Evolutionary conservation across 768 basidiomycete species (phyloP), one percentile per base, ranked within the genome.

Genomic region (Pulveroboletus ravenelii): DNA sequence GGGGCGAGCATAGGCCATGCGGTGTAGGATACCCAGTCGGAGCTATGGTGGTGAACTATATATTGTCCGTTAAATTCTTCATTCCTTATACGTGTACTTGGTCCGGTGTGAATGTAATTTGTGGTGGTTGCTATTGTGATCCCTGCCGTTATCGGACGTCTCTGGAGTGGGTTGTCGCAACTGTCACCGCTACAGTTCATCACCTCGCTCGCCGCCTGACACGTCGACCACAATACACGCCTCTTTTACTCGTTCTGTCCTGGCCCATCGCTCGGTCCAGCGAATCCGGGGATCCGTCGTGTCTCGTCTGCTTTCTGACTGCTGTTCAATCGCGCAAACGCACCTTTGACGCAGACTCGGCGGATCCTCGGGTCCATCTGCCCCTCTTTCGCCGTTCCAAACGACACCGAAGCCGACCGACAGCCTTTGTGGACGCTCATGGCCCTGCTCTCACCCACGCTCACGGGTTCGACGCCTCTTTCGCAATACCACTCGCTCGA

Each of bases 201-300:
- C 29, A 31, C 38, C 50, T 45, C 42, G 50, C 56, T 56, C 61
- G 50, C 30, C 29, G 41, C 40, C 17, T 29, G 47, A 54, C 54
- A 52, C 64, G 47, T 45, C 52, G 44, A 47, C 53, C 41, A 55
- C 54, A 47, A 44, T 12, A 48, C 41, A 37, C 52, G 46, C 32
- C 31, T 37, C 29, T 41, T 15, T 15, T 31, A 20, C 45, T 37
- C 32, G 18, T 18, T 10, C 14, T 31, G 25, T 48, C 50, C 45
- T 51, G 57, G 45, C 54, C 20, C 43, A 14, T 25, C 49, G 8
- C 27, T 10, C 32, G 15, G 20, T 41, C 15, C 31, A 37, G 53
- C 47, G 42, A 51, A 47, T 45, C 36, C 64, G 67, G 67, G 76
- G 77, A 74, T 77, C 76, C 74, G 75, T 76, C 76, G 76, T 65